phyloP scores from a whole-genome alignment of 306 rosid genomes.

The Abrus precatorius region DNA sequence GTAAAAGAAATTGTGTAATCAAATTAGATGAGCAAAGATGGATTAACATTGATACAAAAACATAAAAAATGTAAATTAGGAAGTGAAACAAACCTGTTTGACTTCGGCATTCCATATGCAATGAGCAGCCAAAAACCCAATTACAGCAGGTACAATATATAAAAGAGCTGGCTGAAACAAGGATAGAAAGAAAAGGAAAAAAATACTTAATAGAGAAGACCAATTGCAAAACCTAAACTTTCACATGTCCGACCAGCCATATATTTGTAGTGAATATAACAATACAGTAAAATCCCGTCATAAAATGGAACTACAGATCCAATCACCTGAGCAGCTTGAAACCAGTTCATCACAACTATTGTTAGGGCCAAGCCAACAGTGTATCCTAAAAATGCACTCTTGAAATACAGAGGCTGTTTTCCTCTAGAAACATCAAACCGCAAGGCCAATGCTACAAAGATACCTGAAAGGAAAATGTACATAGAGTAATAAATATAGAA shows the following conservation, averaged over 20 bases:
- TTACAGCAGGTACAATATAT: conserved; percentile 82
- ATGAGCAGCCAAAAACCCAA: conserved; percentile 85
- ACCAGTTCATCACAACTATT: conserved; percentile 97
- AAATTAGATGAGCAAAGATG: background rate
- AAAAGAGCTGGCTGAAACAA: conserved; percentile 83
- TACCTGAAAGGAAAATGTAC: conserved; percentile 62
- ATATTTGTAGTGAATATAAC: background rate
- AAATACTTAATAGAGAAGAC: conserved; percentile 26
- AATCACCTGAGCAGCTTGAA: conserved; percentile 98
- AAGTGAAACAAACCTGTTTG: conserved; percentile 70
- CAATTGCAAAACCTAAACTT: background rate
- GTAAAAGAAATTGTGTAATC: background rate
- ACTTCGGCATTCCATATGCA: conserved; percentile 83
- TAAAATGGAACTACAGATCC: conserved; percentile 37
- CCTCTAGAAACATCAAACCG: conserved; percentile 97
- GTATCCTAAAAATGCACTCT: conserved; percentile 94
- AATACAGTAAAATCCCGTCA: background rate
- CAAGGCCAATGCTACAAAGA: conserved; percentile 95
- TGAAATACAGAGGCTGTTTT: conserved; percentile 79
- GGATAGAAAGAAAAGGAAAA: conserved; percentile 16
- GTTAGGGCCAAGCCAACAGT: conserved; percentile 82
- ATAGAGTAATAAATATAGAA: background rate
- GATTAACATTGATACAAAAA: conserved; percentile 1
- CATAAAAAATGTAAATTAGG: conserved; percentile 33
- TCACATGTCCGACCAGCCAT: conserved; percentile 22